Percentiles rank a stretch among this genome's conserved stretches.
phyloP scores from a whole-genome alignment of 768 basidiomycete genomes.

The Gymnopilus dilepis region DNA sequence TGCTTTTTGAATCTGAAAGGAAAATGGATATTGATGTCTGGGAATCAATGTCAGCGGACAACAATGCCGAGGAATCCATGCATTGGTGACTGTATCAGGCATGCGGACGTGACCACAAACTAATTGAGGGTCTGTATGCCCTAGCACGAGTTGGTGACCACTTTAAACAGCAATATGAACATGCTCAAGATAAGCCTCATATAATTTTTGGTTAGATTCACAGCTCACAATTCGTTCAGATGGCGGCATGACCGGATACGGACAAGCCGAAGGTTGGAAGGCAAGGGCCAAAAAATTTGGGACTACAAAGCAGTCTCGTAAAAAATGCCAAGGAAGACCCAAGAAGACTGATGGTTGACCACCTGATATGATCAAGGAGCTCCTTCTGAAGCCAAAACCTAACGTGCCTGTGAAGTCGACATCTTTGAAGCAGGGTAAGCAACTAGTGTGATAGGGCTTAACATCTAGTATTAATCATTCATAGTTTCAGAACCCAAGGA shows the following conservation, averaged over 20 bases:
- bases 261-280: slow-evolving; percentile 22
- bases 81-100: slow-evolving; percentile 33
- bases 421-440: too few species aligned
- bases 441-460: too few species aligned
- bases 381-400: background rate
- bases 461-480: too few species aligned
- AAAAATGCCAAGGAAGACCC: background rate
- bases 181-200: background rate
- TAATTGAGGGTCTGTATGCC: slow-evolving; percentile 21
- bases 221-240: slow-evolving; percentile 1
- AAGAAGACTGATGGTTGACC: slow-evolving; percentile 23
- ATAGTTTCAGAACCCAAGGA: too few species aligned
- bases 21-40: slow-evolving; percentile 24
- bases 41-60: slow-evolving; percentile 29
- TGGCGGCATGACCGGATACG: slow-evolving; percentile 17
- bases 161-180: background rate
- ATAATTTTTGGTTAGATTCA: background rate
- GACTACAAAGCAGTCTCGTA: slow-evolving; percentile 16
- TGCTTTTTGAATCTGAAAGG: slow-evolving; percentile 27
- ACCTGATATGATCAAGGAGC: slow-evolving; percentile 13
- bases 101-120: slow-evolving; percentile 22
- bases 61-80: slow-evolving; percentile 37
- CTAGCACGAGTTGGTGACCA: background rate
- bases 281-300: slow-evolving; percentile 7
- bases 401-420: background rate